phyloP scores from a whole-genome alignment of 2,329 filamentous ascomycete genomes.

The Albifimbria verrucaria region DNA sequence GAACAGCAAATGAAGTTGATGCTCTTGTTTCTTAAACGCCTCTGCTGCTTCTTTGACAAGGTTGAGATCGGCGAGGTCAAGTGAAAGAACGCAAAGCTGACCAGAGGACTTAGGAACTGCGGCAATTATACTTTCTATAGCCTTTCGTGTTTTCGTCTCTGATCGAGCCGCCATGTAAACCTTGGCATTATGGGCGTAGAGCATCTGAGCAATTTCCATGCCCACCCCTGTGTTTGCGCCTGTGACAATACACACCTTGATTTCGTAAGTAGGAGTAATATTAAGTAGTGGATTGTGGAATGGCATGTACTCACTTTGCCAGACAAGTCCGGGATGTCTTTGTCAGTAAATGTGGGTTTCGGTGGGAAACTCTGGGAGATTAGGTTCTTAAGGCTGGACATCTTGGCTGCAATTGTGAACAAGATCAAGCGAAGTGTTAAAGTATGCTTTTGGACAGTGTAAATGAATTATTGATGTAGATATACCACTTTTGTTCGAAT shows the following conservation, averaged over 20 bases:
- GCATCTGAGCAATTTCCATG: constrained; percentile 45
- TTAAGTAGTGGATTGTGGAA: background rate
- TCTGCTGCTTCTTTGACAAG: constrained; percentile 22
- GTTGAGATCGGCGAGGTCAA: constrained; percentile 31
- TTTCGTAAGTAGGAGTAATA: background rate
- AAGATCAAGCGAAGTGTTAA: too few species aligned
- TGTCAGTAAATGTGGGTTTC: constrained; percentile 17
- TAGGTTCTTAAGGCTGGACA: background rate
- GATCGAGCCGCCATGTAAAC: constrained; percentile 52
- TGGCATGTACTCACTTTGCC: constrained; percentile 45
- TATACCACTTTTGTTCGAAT: too few species aligned
- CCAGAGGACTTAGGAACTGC: constrained; percentile 29
- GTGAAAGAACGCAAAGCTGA: constrained; percentile 18
- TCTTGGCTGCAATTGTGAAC: too few species aligned
- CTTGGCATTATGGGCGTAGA: constrained; percentile 51
- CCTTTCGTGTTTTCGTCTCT: constrained; percentile 34
- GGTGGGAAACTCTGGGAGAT: constrained; percentile 12
- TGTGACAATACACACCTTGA: constrained; percentile 51
- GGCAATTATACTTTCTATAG: constrained; percentile 40
- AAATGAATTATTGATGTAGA: too few species aligned
- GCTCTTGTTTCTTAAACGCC: constrained; percentile 16
- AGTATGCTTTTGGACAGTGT: too few species aligned
- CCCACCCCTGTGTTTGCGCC: constrained; percentile 40
- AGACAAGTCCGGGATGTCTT: constrained; percentile 62
- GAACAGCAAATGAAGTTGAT: constrained; percentile 32